Base-by-base conservation (phyloP, 179 eudicot genomes). In the Spinacia oleracea region DNA sequence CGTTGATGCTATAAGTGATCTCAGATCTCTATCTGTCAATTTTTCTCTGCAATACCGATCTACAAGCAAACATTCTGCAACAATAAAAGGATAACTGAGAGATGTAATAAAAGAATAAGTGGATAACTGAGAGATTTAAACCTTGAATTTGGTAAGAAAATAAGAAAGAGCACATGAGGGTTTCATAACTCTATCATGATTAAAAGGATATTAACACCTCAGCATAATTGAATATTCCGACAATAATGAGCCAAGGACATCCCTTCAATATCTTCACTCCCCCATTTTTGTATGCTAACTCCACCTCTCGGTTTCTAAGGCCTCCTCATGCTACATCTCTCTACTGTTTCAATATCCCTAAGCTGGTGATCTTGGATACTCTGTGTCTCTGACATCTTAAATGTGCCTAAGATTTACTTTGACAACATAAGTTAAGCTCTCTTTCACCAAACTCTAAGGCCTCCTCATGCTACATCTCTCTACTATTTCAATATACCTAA, bases 1-100 rank as follows among this genome's bases (percentile, higher is more conserved):
- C 68, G 87, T 84, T 50, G 80, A 78, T 66, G 73, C 85, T 48
- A 82, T 76, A 58, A 82, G 42, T 51, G 78, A 82, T 69, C 83
- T 65, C 70, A 85, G 76, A 50, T 84, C 87, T 64, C 48, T 81
- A 68, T 79, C 81, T 27, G 81, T 79, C 79, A 85, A 55, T 27
- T 50, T 68, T 83, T 82, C 80, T 43, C 77, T 69, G 32, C 79
- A 79, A 82, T 79, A 85, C n/a, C 85, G 79, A 68, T 66, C 79
- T 21, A 82, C 67, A n/a, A n/a, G 29, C 55, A 66, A 34, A 82
- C 83, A 82, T 82, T 77, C 85, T 82, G 81, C 81, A 67, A 58
- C 74, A 81, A 59, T 50, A 48, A 67, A 82, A 78, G 42, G 18
- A 66, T 29, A 71, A n/a, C 4, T 63, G 32, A 59, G 64, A 74